These are phyloP conservation scores for Skeletonema menzelii DNA, from an alignment of 108 stramenopile species.

Conservation along the genomic window DNA sequence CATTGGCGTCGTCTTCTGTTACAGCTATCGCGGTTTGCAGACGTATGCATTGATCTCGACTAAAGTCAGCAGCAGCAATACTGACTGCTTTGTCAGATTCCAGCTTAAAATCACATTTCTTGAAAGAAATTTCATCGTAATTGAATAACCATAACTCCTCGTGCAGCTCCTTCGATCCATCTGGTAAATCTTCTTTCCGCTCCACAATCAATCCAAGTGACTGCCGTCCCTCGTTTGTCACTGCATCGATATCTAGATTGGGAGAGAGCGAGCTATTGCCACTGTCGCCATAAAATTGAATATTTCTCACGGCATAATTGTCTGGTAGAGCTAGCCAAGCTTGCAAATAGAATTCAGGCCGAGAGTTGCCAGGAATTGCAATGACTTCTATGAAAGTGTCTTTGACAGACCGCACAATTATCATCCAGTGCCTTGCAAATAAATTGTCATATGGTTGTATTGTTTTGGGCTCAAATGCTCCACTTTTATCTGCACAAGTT, in stretches of 20 bases:
- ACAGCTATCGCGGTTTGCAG: background rate
- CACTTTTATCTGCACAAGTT: conserved; percentile 15
- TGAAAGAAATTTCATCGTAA: conserved; percentile 58
- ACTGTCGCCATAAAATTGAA: conserved; percentile 76
- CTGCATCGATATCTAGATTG: conserved; percentile 38
- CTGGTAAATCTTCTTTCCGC: background rate
- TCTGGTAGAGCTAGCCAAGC: conserved; percentile 26
- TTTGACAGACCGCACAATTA: conserved; percentile 44
- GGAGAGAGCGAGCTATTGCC: conserved; percentile 68
- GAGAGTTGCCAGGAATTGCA: conserved; percentile 47
- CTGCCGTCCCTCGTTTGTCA: conserved; percentile 68
- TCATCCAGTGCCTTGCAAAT: conserved; percentile 54
- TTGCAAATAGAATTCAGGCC: conserved; percentile 44
- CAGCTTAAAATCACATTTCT: conserved; percentile 24
- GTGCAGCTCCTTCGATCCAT: conserved; percentile 1
- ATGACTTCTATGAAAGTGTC: conserved; percentile 44
- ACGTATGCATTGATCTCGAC: background rate
- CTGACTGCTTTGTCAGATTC: conserved; percentile 12
- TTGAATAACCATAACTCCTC: conserved; percentile 61
- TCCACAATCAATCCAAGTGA: conserved; percentile 56
- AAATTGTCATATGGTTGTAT: conserved; percentile 11
- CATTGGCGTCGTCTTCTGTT: background rate
- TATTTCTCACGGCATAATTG: conserved; percentile 30
- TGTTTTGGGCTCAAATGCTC: conserved; percentile 25
- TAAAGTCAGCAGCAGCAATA: conserved; percentile 8